These are phyloP conservation scores for Eutypa lata DNA, from an alignment of 2,329 filamentous ascomycete genomes.

Conservation along the genomic window DNA sequence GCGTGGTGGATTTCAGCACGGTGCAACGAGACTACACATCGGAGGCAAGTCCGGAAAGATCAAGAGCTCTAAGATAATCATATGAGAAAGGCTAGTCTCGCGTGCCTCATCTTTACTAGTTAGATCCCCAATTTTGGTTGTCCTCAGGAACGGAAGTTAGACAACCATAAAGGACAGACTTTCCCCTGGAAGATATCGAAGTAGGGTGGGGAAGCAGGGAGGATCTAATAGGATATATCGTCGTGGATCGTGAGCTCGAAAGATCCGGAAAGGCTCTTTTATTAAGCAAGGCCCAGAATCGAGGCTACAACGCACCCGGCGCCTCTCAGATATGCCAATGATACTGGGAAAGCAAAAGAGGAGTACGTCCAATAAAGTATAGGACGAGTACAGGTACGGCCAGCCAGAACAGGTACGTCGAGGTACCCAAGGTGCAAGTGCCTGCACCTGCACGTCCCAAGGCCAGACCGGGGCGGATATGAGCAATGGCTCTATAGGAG, in stretches of 20 bases:
- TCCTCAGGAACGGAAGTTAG: slow-evolving; percentile 12
- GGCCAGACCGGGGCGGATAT: slow-evolving; percentile 34
- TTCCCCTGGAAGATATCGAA: slow-evolving; percentile 6
- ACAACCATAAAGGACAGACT: background rate
- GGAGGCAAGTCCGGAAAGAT: slow-evolving; percentile 11
- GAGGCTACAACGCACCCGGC: slow-evolving; percentile 28
- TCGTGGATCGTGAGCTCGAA: slow-evolving; percentile 11
- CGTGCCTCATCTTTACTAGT: slow-evolving; percentile 29
- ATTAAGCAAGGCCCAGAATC: slow-evolving; percentile 25
- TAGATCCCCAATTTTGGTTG: slow-evolving; percentile 20
- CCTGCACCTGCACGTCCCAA: slow-evolving; percentile 21
- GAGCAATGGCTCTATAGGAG: slow-evolving; percentile 37
- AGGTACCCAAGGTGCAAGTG: slow-evolving; percentile 21
- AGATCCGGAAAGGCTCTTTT: slow-evolving; percentile 23
- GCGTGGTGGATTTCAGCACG: slow-evolving; percentile 17
- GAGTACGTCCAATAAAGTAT: slow-evolving; percentile 28
- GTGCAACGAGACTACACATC: slow-evolving; percentile 22
- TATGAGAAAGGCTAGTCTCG: slow-evolving; percentile 24
- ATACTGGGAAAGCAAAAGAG: slow-evolving; percentile 23
- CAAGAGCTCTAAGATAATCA: slow-evolving; percentile 17
- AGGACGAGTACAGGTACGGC: slow-evolving; percentile 29
- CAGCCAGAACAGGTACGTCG: slow-evolving; percentile 28
- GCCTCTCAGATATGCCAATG: slow-evolving; percentile 26
- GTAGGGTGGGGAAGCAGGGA: slow-evolving; percentile 5
- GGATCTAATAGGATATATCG: slow-evolving; percentile 3